Evolutionary conservation across 2,329 filamentous ascomycete species (phyloP).

Genomic region (Camillea tinctor): DNA sequence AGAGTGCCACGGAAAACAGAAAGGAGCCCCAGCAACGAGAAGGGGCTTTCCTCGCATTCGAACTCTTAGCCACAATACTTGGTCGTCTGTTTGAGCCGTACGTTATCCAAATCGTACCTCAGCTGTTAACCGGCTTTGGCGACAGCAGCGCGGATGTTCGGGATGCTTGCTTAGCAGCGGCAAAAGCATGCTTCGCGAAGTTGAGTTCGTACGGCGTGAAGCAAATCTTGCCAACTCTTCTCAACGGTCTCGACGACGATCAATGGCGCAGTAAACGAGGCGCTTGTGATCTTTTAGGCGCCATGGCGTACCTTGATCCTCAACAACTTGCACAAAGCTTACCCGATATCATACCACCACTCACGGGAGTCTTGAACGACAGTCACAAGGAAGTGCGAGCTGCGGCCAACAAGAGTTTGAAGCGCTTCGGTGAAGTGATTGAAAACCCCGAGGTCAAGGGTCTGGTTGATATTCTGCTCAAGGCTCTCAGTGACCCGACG

Average conservation of each 20-base stretch:
- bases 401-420: slow-evolving; percentile 91
- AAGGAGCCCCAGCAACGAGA: slow-evolving; percentile 88
- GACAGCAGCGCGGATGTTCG: slow-evolving; percentile 86
- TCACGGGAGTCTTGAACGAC: slow-evolving; percentile 92
- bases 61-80: slow-evolving; percentile 82
- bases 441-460: slow-evolving; percentile 96
- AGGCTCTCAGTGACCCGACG: slow-evolving; percentile 94
- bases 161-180: slow-evolving; percentile 87
- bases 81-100: slow-evolving; percentile 94
- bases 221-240: slow-evolving; percentile 84
- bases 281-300: slow-evolving; percentile 91
- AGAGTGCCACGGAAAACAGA: slow-evolving; percentile 86
- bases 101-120: slow-evolving; percentile 90
- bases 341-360: slow-evolving; percentile 93
- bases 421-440: slow-evolving; percentile 98
- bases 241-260: slow-evolving; percentile 88
- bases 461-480: slow-evolving; percentile 85
- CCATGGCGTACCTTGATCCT: slow-evolving; percentile 97
- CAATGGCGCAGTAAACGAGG: slow-evolving; percentile 99
- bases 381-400: slow-evolving; percentile 95
- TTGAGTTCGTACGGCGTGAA: slow-evolving; percentile 96
- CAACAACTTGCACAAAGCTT: slow-evolving; percentile 89
- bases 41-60: slow-evolving; percentile 84
- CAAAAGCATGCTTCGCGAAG: slow-evolving; percentile 90
- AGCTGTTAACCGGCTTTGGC: slow-evolving; percentile 84